Conservation (phyloP, 176 grass and related monocot genomes). For the Oryza brachyantha region DNA sequence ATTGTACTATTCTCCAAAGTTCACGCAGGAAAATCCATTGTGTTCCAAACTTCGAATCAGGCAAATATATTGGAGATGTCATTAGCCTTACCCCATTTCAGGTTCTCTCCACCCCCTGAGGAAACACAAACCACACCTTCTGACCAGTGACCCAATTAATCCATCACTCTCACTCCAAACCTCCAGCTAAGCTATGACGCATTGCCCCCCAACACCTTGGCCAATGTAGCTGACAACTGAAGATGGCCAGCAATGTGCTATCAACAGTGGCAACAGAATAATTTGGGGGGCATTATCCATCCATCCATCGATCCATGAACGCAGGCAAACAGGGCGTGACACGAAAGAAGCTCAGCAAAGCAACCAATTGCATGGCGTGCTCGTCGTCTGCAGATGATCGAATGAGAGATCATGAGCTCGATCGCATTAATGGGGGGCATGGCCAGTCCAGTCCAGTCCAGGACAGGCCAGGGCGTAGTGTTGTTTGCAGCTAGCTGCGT, state of each 20-base stretch:
- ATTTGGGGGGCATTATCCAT: slow-evolving; percentile 10
- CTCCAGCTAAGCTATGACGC: not conserved
- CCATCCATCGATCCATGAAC: too few relatives aligned
- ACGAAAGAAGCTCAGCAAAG: slow-evolving; percentile 20
- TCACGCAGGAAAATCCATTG: not conserved
- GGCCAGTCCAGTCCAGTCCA: too few relatives aligned
- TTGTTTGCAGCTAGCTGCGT: not conserved
- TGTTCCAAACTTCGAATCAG: too few relatives aligned
- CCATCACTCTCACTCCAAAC: slow-evolving; percentile 5
- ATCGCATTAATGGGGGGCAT: slow-evolving; percentile 31
- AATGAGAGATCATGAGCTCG: too few relatives aligned
- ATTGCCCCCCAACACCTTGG: not conserved
- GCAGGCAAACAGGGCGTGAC: not conserved
- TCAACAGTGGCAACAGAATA: slow-evolving; percentile 30
- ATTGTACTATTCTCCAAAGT: not conserved
- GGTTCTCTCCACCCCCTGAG: not conserved
- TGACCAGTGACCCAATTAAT: not conserved
- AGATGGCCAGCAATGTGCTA: not conserved
- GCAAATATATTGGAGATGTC: too few relatives aligned
- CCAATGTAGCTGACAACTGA: not conserved
- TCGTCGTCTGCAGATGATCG: not conserved
- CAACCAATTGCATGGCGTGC: slow-evolving; percentile 23
- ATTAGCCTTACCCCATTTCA: not conserved
- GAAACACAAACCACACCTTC: slow-evolving; percentile 14
- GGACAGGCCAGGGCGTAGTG: not conserved